phyloP scores from a whole-genome alignment of 441 rosid genomes.

The Metrosideros polymorpha region DNA sequence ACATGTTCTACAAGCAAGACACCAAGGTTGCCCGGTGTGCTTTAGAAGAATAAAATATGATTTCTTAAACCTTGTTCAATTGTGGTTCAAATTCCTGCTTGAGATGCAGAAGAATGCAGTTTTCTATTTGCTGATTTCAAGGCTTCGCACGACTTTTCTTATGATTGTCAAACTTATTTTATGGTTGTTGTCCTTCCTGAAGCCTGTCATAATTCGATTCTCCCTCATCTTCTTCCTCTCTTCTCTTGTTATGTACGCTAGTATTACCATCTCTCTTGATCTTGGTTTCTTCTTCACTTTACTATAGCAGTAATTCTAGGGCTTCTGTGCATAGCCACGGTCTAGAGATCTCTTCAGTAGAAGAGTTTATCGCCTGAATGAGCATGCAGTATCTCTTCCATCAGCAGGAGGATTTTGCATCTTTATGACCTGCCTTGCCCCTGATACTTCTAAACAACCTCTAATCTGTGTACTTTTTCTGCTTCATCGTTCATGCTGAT shows the following conservation, averaged over 20 bases:
- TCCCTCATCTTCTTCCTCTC: neutral
- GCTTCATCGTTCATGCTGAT: neutral
- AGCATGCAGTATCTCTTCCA: neutral
- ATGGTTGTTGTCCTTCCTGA: neutral
- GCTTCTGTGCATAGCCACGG: neutral
- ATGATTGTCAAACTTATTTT: neutral
- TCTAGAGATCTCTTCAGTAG: neutral
- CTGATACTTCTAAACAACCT: neutral
- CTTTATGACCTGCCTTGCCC: neutral
- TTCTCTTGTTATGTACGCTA: neutral
- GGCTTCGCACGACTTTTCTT: neutral
- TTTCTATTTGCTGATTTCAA: neutral
- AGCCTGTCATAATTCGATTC: neutral
- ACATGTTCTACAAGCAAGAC: neutral
- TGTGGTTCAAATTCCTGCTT: neutral
- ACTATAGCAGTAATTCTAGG: neutral
- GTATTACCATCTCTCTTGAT: neutral
- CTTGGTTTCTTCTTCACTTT: neutral
- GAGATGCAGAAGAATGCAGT: neutral
- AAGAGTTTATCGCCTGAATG: neutral
- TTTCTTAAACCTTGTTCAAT: neutral
- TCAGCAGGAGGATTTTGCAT: neutral
- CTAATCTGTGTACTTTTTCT: neutral
- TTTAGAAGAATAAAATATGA: neutral
- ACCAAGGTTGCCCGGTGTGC: neutral